Evolutionary conservation across 1,284 basidiomycete species (phyloP).

Genomic region (Fomitopsis palustris): DNA sequence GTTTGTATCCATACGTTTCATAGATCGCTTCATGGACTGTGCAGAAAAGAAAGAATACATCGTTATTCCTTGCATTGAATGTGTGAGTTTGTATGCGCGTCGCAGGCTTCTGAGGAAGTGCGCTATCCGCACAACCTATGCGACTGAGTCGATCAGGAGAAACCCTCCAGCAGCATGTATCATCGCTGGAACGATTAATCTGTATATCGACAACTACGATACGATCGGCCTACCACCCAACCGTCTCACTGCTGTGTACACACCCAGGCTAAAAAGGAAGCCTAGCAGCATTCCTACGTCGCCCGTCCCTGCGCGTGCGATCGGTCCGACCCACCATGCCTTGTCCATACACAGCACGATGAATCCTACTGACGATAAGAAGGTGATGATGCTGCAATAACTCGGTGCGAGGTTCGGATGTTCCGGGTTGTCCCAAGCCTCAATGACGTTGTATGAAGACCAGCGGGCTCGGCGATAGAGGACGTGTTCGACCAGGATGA

Average conservation of each 20-base stretch:
- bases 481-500: conserved; percentile 55
- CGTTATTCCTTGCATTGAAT: no score
- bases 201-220: no score
- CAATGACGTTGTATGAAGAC: conserved; percentile 30
- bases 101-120: no score
- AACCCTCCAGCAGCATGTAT: no score
- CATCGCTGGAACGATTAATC: no score
- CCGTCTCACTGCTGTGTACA: conserved; percentile 38
- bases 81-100: no score
- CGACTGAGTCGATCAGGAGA: no score
- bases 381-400: conserved; percentile 47
- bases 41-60: not conserved
- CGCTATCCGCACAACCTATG: no score
- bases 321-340: conserved; percentile 50
- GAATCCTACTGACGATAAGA: conserved; percentile 42
- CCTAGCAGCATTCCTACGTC: conserved; percentile 54
- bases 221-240: not conserved
- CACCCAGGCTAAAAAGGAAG: conserved; percentile 35
- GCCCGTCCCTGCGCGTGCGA: conserved; percentile 45
- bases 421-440: conserved; percentile 39
- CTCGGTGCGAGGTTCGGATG: conserved; percentile 36
- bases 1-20: conserved; percentile 1
- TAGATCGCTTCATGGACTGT: not conserved
- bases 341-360: conserved; percentile 61
- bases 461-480: conserved; percentile 43